Conservation (phyloP, 805 yeast species). For the Pichia scutulata region DNA sequence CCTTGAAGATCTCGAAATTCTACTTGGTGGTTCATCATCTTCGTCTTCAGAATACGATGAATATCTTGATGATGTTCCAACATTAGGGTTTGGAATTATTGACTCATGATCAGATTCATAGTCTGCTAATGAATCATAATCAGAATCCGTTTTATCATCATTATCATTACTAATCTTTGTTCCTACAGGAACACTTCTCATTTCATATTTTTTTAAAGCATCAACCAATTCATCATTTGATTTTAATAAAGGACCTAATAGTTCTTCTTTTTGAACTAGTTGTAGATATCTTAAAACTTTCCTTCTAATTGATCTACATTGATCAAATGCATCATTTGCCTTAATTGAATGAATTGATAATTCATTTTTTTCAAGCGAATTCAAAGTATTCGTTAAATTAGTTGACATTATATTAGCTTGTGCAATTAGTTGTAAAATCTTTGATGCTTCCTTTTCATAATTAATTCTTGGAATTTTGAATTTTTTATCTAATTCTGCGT, state of each 20-base stretch:
- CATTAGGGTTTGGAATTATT: neutral
- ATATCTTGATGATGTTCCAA: neutral
- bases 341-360: constrained; percentile 57
- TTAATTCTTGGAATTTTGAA: constrained; percentile 63
- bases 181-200: constrained; percentile 33
- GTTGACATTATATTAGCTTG: constrained; percentile 72
- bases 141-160: constrained; percentile 36
- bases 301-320: constrained; percentile 68
- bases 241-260: constrained; percentile 75
- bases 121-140: constrained; percentile 33
- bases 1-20: neutral
- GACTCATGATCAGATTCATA: constrained; percentile 27
- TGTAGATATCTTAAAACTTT: constrained; percentile 77
- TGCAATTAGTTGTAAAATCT: constrained; percentile 59
- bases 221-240: constrained; percentile 87
- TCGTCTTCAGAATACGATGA: neutral
- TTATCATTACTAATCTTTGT: constrained; percentile 20
- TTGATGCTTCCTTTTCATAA: constrained; percentile 64
- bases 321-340: constrained; percentile 60
- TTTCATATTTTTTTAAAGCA: constrained; percentile 64
- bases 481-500: constrained; percentile 36
- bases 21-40: constrained; percentile 4
- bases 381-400: constrained; percentile 53
- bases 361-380: constrained; percentile 36
- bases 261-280: constrained; percentile 75